Evolutionary conservation across 768 basidiomycete species (phyloP), one percentile per base, ranked within the genome.

Genomic region (Nidularia pulvinata): DNA sequence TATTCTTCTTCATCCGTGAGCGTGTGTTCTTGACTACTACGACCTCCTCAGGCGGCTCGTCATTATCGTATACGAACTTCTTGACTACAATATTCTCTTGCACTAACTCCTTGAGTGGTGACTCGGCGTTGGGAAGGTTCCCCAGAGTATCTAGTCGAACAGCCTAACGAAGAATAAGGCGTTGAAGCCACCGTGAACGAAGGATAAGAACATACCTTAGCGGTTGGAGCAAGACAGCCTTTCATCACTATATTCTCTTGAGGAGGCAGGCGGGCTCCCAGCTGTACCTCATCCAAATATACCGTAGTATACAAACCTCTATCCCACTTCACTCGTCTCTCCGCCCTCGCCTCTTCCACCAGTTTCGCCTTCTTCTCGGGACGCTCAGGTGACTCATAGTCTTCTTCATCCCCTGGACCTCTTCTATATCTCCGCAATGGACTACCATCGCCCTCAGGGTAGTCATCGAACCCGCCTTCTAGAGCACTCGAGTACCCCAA

Each of bases 401-500:
- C 90, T 59, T 87, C 91, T 30, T 91, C 89, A 25, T 94, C 91
- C 2, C 91, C 92, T 4, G 91, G 81, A 1, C 85, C 91, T 60
- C 84, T 73, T 50, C 65, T 69, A 69, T 91, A 88, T 56, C 66
- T 69, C 50, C 56, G 61, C 9, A 57, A 45, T 50, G 49, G 48
- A 51, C 55, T 56, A 44, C 56, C 57, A 54, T 37, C 36, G 49
- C 56, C 54, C 49, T 65, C 43, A 47, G 60, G 36, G 49, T 56
- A 54, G 44, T 55, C 55, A 7, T 59, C 37, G 11, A 16, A 59
- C 48, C 63, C 57, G 30, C 56, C 57, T 48, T 66, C 68, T 14
- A 45, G 37, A 42, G 56, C 66, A 52, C 69, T 69, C 7, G 59
- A 66, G 48, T 73, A 73, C 3, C 57, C 65, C 34, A 59, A 53